Evolutionary conservation across 2,329 filamentous ascomycete genomes (phyloP).

Genomic region (Hypoxylon sp.): DNA sequence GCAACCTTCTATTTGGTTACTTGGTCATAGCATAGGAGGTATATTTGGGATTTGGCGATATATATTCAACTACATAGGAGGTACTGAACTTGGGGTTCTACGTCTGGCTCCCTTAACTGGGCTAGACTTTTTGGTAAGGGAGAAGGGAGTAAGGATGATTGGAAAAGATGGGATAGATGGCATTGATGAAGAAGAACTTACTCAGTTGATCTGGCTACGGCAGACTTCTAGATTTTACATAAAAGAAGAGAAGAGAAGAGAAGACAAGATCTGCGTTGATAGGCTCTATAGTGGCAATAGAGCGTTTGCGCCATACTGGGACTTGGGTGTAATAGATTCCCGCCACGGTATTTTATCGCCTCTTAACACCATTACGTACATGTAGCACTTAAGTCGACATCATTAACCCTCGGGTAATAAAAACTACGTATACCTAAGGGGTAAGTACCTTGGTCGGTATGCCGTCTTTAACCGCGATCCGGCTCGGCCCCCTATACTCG

Average conservation of each 20-base stretch:
- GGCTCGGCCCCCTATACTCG: neutral
- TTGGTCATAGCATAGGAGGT: constrained; percentile 1
- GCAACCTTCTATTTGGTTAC: neutral
- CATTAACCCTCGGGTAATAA: constrained; percentile 1
- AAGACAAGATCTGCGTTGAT: constrained; percentile 1
- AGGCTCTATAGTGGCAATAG: constrained; percentile 5
- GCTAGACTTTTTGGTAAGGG: constrained; percentile 4
- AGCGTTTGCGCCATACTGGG: neutral
- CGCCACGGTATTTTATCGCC: no score
- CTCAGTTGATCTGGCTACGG: neutral
- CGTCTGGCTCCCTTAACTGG: constrained; percentile 34
- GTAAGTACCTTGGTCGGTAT: neutral
- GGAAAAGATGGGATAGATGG: constrained; percentile 2
- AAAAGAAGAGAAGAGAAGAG: neutral
- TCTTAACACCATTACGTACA: no score
- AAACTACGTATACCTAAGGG: neutral
- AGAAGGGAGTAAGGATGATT: neutral
- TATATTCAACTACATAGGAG: constrained; percentile 32
- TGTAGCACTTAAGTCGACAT: constrained; percentile 5
- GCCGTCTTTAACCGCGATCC: constrained; percentile 1
- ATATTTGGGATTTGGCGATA: constrained; percentile 10
- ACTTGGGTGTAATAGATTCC: no score
- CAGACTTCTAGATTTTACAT: neutral
- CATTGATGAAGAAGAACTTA: neutral
- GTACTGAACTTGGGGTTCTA: neutral